Percentiles rank a stretch among this genome's conserved stretches.
These are phyloP conservation scores for Pseudogymnoascus sp. DNA, from an alignment of 2,329 filamentous ascomycete species.

Conservation along the genomic window DNA sequence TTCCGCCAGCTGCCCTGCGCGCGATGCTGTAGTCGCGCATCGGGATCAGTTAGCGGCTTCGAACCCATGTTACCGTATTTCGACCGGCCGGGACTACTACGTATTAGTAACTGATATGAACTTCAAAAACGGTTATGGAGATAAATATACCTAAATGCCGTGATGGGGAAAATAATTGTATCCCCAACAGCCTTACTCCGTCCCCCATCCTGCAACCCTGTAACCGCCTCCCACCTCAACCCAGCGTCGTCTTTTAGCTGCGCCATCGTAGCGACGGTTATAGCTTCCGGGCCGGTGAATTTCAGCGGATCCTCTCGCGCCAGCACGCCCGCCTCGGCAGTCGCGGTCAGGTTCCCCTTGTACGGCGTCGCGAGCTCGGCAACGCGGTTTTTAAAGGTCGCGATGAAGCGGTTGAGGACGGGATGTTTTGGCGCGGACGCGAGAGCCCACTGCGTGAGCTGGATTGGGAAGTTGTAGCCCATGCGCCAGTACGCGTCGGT, in stretches of 20 bases:
- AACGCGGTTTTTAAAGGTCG: conserved; percentile 16
- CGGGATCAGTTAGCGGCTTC: conserved; percentile 23
- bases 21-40: conserved; percentile 25
- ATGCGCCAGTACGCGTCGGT: conserved; percentile 28
- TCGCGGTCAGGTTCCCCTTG: background rate
- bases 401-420: conserved; percentile 23
- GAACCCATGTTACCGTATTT: conserved; percentile 28
- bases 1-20: conserved; percentile 28
- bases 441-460: conserved; percentile 29
- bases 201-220: conserved; percentile 25
- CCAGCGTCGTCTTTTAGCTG: conserved; percentile 21
- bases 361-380: conserved; percentile 9
- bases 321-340: conserved; percentile 14
- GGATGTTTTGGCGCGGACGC: conserved; percentile 24
- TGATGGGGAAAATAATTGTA: conserved; percentile 29
- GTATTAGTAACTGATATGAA: background rate
- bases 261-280: conserved; percentile 22
- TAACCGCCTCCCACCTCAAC: conserved; percentile 27
- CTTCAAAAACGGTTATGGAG: no score
- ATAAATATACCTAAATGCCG: conserved; percentile 25
- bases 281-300: conserved; percentile 27
- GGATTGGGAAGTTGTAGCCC: conserved; percentile 28
- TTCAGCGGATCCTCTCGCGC: conserved; percentile 23
- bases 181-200: conserved; percentile 26
- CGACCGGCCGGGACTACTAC: conserved; percentile 22